Base-by-base conservation (phyloP, 306 rosid species). In the Ochetophila trinervis region DNA sequence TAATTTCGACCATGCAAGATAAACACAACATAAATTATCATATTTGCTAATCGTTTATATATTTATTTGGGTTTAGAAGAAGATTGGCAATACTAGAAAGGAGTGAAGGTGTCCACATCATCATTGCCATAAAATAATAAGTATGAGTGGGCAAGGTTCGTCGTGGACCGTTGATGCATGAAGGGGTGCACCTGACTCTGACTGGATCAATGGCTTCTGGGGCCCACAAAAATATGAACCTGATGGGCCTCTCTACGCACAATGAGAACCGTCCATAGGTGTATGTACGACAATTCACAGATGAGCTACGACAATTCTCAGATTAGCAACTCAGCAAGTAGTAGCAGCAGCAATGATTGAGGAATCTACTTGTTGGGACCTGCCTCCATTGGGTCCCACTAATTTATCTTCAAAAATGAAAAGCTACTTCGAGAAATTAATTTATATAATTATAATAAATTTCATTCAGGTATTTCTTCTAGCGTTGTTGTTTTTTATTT, bases 211-310 rank as follows among this genome's bases (percentile, higher is more conserved):
- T 48, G 35, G 32, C 9, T 17, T 0, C 21, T 68, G 57, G 57
- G 35, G 57, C 15, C 21, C 9, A 60, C 18, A 40, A 55, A 51
- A 24, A 45, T 4, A 44, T 5, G 35, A 44, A 56, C 21, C 5
- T 17, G 6, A 34, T 51, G 65, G 60, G 56, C 63, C 62, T 14
- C 4, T 6, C 20, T 20, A 40, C 60, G 53, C 12, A 20, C 40
- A 52, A 62, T 47, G 0, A 65, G 74, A 71, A 66, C 72, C 79
- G 87, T 76, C 61, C 62, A 51, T 27, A 20, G 13, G 8, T 30
- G 23, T 67, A 11, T 52, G 60, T 61, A 53, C 23, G 45, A 24
- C 11, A 35, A 0, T 48, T 42, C 60, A 61, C 62, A 54, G 70
- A 53, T 34, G 23, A 55, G n/a, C n/a, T 61, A 53, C 23, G 45